Evolutionary conservation across 2,329 filamentous ascomycete species (phyloP), one percentile per base, ranked within the genome.

Genomic region (Ophiostoma piceae): DNA sequence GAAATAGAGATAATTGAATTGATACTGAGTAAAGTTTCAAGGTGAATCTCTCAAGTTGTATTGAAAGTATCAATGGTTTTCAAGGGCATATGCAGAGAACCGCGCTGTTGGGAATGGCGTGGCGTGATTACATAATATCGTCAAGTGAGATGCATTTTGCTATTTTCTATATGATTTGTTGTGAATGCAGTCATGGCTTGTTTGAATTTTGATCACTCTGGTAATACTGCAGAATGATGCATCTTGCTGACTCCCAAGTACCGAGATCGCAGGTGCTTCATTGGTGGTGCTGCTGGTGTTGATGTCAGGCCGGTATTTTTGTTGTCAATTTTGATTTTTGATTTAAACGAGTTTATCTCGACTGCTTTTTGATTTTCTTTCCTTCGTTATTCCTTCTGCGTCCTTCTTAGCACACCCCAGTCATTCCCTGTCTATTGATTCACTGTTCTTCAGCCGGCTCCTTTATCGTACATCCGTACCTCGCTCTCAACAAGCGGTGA

Each of bases 401-500:
- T 47, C 16, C 19, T 19, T n/a, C 43, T 47, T 47, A 19, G 1
- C 16, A 19, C 43, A 7, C 43, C 16, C 43, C 43, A 47, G 6
- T 2, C 19, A n/a, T 19, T 47, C 43, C 43, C 19, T 19, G 43
- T 19, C 43, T 47, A 16, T 8, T 47, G 43, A 47, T 47, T 57
- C n/a, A 57, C 51, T 26, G 9, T 57, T 57, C 51, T 57, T 32
- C 57, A 32, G 57, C 57, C 62, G 35, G n/a, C 65, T 47, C 65
- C 65, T 66, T 66, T 43, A 43, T 66, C 37, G 14, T 47, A 66
- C 65, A 41, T 43, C n/a, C 65, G 64, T 43, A 41, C 26, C 29
- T 39, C 32, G 35, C 65, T 16, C 65, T 6, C 62, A 65, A 65
- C 62, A 65, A 65, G 62, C 62, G 62, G 62, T 65, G 39, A 66